These are phyloP conservation scores for Trifolium fragiferum DNA, from an alignment of 306 rosid genomes.

Conservation along the genomic window DNA sequence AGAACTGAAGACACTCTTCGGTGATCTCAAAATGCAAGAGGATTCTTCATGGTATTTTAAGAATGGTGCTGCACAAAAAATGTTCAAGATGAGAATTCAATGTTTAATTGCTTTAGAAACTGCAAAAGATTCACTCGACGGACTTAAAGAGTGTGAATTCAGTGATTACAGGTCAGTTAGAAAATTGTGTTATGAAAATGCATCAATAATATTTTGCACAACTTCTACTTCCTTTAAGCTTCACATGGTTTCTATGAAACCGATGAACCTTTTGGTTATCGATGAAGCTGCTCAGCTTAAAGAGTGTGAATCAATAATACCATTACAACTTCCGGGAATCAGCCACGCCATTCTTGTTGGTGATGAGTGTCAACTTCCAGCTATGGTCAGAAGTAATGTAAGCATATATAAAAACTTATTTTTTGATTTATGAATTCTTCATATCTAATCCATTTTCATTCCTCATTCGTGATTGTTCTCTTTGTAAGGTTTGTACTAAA, in stretches of 20 bases:
- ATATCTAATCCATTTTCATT: not conserved
- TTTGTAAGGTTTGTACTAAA: constrained; percentile 50
- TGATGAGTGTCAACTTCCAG: constrained; percentile 69
- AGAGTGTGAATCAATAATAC: constrained; percentile 69
- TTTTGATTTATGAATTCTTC: not conserved
- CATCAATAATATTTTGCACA: constrained; percentile 69
- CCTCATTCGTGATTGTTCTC: not conserved
- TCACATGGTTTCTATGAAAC: constrained; percentile 44
- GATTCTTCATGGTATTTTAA: not conserved
- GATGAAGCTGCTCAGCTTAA: constrained; percentile 79
- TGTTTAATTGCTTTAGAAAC: constrained; percentile 48
- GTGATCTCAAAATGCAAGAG: not conserved
- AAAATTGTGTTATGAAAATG: constrained; percentile 58
- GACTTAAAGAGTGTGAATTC: constrained; percentile 39
- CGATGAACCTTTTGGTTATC: constrained; percentile 58
- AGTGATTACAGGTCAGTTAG: not conserved
- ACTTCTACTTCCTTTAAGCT: constrained; percentile 61
- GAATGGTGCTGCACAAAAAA: not conserved
- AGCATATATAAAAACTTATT: constrained; percentile 4
- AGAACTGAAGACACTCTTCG: constrained; percentile 45
- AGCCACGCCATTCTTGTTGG: constrained; percentile 70
- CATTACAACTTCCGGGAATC: constrained; percentile 54
- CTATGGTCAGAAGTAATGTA: constrained; percentile 68
- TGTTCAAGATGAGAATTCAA: constrained; percentile 42
- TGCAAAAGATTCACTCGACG: constrained; percentile 44